A percentile compares a stretch with the other conserved stretches of the same genome.
Conservation (phyloP, 169 alveolate genomes). For the Plasmodium gonderi region DNA sequence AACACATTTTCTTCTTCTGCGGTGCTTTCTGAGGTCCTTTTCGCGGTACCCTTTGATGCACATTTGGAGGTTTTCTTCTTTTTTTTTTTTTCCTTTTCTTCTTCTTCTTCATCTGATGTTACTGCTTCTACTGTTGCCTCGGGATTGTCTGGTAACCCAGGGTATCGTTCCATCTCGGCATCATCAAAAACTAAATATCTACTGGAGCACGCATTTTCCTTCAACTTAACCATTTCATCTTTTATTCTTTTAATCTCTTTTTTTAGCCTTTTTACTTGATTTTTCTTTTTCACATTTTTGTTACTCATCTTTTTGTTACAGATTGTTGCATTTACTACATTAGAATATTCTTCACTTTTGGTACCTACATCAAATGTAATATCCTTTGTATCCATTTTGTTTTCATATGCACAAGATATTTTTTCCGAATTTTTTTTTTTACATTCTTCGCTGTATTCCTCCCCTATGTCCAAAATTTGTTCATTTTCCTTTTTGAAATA, state of each 20-base stretch:
- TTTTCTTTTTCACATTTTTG: conserved; percentile 34
- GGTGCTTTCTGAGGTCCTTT: too few species aligned
- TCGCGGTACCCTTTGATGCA: not conserved
- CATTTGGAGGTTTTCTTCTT: not conserved
- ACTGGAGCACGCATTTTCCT: conserved; percentile 7
- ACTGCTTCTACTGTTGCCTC: too few species aligned
- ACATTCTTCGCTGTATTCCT: not conserved
- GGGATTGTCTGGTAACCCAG: not conserved
- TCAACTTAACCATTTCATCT: conserved; percentile 63
- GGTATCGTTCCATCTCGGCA: not conserved
- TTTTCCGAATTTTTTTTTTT: not conserved
- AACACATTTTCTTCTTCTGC: too few species aligned
- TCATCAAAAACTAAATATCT: not conserved
- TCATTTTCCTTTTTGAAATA: not conserved
- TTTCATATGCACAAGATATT: not conserved
- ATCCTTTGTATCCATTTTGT: not conserved
- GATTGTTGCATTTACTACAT: not conserved
- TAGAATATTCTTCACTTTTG: not conserved
- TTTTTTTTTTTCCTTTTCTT: too few species aligned
- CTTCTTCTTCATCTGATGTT: too few species aligned
- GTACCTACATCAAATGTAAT: not conserved
- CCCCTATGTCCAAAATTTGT: not conserved
- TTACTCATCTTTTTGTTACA: not conserved
- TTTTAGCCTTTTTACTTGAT: conserved; percentile 49
- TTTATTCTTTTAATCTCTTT: conserved; percentile 63